Evolutionary conservation across 2,329 filamentous ascomycete genomes (phyloP).

Genomic region (Nemania serpens): DNA sequence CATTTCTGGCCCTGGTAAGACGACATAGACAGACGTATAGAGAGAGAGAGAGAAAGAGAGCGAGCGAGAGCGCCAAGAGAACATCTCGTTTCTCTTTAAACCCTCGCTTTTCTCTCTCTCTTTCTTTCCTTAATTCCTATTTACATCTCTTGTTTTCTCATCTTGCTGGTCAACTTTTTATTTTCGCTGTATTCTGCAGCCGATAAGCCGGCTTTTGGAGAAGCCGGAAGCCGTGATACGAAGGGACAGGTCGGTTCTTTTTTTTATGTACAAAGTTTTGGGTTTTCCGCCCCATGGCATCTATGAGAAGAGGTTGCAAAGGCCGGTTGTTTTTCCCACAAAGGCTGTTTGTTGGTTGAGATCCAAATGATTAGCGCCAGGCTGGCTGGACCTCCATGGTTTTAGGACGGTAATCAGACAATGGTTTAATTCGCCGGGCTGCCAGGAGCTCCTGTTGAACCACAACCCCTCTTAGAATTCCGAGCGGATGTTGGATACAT

Average conservation of each 20-base stretch:
- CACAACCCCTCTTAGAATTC: neutral
- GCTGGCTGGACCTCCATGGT: neutral
- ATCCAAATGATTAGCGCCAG: neutral
- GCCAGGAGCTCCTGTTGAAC: neutral
- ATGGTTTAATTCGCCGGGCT: neutral
- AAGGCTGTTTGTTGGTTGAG: neutral
- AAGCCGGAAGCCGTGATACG: neutral
- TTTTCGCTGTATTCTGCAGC: constrained; percentile 1
- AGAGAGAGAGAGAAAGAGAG: neutral
- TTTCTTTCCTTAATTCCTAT: neutral
- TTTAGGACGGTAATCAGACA: neutral
- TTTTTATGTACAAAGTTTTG: constrained; percentile 14
- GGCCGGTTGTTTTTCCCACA: neutral
- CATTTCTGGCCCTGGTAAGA: too few species aligned
- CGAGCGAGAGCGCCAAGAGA: too few species aligned
- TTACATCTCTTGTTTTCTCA: neutral
- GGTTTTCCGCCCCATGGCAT: constrained; percentile 3
- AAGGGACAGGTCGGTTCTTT: neutral
- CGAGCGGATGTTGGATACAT: constrained; percentile 2
- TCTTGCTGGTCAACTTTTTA: neutral
- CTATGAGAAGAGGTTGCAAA: constrained; percentile 1
- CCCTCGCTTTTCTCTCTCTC: neutral
- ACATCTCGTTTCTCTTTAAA: neutral
- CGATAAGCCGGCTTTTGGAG: neutral
- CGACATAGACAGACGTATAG: too few species aligned